Conservation (phyloP, 2,329 filamentous ascomycete species). For the Gnomoniopsis smithogilvyi region DNA sequence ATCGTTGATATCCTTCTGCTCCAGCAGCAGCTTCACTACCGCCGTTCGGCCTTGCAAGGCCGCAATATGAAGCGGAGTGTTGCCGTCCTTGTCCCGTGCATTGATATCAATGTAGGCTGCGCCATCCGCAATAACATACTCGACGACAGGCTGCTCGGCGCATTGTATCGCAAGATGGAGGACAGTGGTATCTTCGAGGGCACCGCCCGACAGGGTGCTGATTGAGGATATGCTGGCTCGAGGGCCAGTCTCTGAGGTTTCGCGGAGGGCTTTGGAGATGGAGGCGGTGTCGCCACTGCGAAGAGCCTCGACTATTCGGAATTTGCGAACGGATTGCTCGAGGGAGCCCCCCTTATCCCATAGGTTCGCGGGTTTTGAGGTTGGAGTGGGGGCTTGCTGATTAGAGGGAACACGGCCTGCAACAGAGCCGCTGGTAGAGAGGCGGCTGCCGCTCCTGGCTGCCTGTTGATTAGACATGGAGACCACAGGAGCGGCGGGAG, state of each 20-base stretch:
- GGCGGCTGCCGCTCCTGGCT: conserved; percentile 41
- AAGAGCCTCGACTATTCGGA: conserved; percentile 89
- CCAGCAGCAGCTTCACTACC: conserved; percentile 79
- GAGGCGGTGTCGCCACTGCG: conserved; percentile 86
- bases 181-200: conserved; percentile 80
- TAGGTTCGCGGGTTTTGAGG: conserved; percentile 31
- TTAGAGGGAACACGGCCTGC: conserved; percentile 40
- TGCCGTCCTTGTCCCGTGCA: conserved; percentile 86
- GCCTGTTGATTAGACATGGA: conserved; percentile 35
- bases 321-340: conserved; percentile 91
- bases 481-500: conserved; percentile 28
- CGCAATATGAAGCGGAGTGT: conserved; percentile 87
- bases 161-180: conserved; percentile 94
- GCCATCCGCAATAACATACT: conserved; percentile 84
- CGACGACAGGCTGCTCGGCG: conserved; percentile 86
- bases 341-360: conserved; percentile 56
- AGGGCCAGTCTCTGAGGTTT: conserved; percentile 51
- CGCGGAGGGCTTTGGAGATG: conserved; percentile 81
- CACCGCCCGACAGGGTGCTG: conserved; percentile 36
- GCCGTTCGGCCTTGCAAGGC: conserved; percentile 75
- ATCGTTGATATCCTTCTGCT: conserved; percentile 83
- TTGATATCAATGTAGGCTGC: conserved; percentile 74
- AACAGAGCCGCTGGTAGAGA: conserved; percentile 40
- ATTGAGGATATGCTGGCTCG: conserved; percentile 57
- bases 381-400: conserved; percentile 23